Base-by-base conservation (phyloP, 768 basidiomycete species). In the Mycena sanguinolenta region DNA sequence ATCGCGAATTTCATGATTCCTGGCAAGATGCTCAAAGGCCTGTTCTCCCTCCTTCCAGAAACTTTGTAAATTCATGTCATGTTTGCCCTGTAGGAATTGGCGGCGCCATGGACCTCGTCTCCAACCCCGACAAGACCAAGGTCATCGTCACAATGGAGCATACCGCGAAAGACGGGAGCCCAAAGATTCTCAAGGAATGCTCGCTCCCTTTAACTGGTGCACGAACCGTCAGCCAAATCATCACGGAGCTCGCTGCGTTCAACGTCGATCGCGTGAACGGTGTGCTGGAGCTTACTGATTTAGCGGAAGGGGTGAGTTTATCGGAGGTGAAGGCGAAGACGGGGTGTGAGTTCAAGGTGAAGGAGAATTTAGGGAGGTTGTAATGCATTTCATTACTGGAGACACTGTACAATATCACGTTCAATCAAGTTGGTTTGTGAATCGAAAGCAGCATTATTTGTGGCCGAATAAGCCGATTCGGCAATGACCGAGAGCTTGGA, bases 1-100 rank as follows among this genome's bases (percentile, higher is more conserved):
- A 93, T 98, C 72, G 97, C 97, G 65, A 98, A 98, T 84, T 98
- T 95, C 79, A 98, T 98, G 97, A 96, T 98, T 76, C 97, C 96
- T 3, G 95, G 96, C 17, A 97, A 98, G 84, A 87, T 96, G 79
- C 87, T 95, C 38, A 95, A 94, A 85, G 93, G 92, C 88, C 72
- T 16, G 73, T 65, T 50, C 23, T 25, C 54, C 54, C 12, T 32
- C n/a, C n/a, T 52, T 57, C n/a, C 54, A 23, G 32, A 4, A 34
- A 10, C 32, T 50, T 4, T n/a, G n/a, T n/a, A n/a, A n/a, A n/a
- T n/a, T n/a, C 57, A 30, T 17, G 16, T 58, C 54, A 50, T 42
- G 63, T 79, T 62, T 23, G 44, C 27, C 57, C 19, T 23, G n/a
- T 76, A 92, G 94, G 95, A 49, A 97, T 98, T 78, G 97, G 97